Percentiles rank a stretch among this genome's conserved stretches.
Conservation (phyloP, 1,284 basidiomycete species). For the Ceratobasidium sp. region DNA sequence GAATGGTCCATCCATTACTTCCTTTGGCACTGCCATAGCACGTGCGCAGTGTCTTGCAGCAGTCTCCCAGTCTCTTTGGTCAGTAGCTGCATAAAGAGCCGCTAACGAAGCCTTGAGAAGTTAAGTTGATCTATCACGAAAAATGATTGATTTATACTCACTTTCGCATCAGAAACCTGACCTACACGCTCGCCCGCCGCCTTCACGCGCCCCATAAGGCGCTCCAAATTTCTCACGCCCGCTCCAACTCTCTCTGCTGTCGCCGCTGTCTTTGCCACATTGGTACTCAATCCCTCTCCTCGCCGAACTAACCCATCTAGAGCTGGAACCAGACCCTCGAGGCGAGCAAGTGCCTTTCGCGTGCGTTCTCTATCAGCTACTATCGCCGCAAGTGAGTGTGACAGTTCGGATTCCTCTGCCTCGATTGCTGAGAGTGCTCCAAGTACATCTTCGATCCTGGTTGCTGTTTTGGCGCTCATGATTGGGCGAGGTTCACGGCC, state of each 20-base stretch:
- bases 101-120: slow-evolving; percentile 78
- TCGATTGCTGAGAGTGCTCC: slow-evolving; percentile 32
- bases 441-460: slow-evolving; percentile 41
- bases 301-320: slow-evolving; percentile 76
- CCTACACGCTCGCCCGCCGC: slow-evolving; percentile 88
- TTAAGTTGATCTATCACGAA: slow-evolving; percentile 38
- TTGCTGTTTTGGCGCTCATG: slow-evolving; percentile 38
- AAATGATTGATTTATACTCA: slow-evolving; percentile 55
- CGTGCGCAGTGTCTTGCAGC: slow-evolving; percentile 91
- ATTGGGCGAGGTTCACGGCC: neutral
- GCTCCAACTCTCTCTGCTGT: slow-evolving; percentile 93
- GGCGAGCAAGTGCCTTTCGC: slow-evolving; percentile 71
- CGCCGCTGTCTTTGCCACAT: slow-evolving; percentile 77
- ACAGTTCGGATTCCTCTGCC: slow-evolving; percentile 40
- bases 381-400: slow-evolving; percentile 31
- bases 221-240: slow-evolving; percentile 87
- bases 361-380: slow-evolving; percentile 67
- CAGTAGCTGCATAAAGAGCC: slow-evolving; percentile 82
- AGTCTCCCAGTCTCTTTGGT: slow-evolving; percentile 93
- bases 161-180: slow-evolving; percentile 92
- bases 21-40: slow-evolving; percentile 85
- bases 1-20: slow-evolving; percentile 87
- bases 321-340: slow-evolving; percentile 74
- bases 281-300: slow-evolving; percentile 69
- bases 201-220: slow-evolving; percentile 89